These are phyloP conservation scores for Fusarium robinianum DNA, from an alignment of 2,329 filamentous ascomycete species.

Conservation along the genomic window DNA sequence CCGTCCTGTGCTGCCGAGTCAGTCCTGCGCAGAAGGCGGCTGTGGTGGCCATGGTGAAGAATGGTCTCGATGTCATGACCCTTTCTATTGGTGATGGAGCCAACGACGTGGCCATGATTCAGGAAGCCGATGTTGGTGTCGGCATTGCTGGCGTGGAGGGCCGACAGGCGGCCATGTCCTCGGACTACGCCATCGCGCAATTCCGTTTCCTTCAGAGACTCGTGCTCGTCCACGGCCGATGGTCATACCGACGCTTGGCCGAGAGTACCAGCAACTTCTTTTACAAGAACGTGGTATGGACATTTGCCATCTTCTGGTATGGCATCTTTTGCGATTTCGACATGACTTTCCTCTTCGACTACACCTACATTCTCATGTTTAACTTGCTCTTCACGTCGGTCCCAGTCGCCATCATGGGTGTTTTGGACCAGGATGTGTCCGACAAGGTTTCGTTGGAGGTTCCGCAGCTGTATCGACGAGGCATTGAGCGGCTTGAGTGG, in stretches of 20 bases:
- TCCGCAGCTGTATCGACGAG: conserved; percentile 90
- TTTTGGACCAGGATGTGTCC: conserved; percentile 95
- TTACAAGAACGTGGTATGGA: conserved; percentile 99
- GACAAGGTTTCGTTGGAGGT: conserved; percentile 93
- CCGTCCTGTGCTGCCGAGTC: conserved; percentile 95
- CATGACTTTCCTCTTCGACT: conserved; percentile 95
- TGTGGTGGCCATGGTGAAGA: conserved; percentile 96
- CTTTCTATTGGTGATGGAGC: conserved; percentile 91
- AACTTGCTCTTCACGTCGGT: conserved; percentile 96
- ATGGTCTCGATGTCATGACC: conserved; percentile 93
- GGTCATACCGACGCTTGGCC: conserved; percentile 92
- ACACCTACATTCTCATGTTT: conserved; percentile 95
- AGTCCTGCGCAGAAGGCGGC: conserved; percentile 96
- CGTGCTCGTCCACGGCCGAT: conserved; percentile 87
- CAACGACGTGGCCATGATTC: conserved; percentile 97
- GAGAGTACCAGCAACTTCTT: conserved; percentile 99
- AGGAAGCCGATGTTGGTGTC: conserved; percentile 95
- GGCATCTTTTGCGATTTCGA: conserved; percentile 96
- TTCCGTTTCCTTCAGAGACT: conserved; percentile 87
- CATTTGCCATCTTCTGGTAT: conserved; percentile 95
- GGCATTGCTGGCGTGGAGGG: conserved; percentile 94
- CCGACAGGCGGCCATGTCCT: conserved; percentile 92
- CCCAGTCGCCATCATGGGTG: conserved; percentile 92
- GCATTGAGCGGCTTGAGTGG: conserved; percentile 97
- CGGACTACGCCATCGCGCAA: conserved; percentile 93